Base-by-base conservation (phyloP, 2,329 filamentous ascomycete genomes). In the Claviceps quebecensis region DNA sequence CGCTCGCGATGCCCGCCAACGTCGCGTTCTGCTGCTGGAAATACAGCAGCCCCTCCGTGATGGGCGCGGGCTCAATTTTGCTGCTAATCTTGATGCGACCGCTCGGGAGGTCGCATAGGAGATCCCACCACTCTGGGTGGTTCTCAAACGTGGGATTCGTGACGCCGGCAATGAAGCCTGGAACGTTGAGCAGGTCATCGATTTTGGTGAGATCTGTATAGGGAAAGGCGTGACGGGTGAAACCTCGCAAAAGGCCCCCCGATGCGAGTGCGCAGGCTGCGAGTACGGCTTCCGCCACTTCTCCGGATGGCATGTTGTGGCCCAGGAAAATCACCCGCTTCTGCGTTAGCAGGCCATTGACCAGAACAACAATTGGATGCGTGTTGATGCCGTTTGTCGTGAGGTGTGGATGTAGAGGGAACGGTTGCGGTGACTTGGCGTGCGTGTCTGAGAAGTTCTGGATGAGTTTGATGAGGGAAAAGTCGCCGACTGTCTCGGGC, bases 201-300 rank as follows among this genome's bases (percentile, higher is more conserved):
- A 98, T 90, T 69, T 98, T 98, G 56, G 89, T 96, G 44, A 98
- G 75, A 69, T 98, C 93, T 1, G 93, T 98, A 63, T 98, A 98
- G 2, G 93, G 93, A 63, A 98, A 98, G 0, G 93, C 93, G 68
- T 97, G 88, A 17, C 93, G 80, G 8, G 91, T 95, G 67, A 98
- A 98, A 29, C 93, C 93, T 52, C 90, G 79, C 38, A 98, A 72
- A n/a, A 95, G 74, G 5, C 93, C 91, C 19, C 93, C 93, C 13
- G 90, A 96, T 14, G 86, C 91, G 46, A 98, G 76, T 11, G 93
- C 88, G 66, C 93, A 98, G 1, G 93, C 90, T n/a, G 89, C 93
- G 8, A 98, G 77, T 3, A 98, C 93, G n/a, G 93, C 91, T 70
- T 98, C 91, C 2, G 93, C 93, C 26, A 98, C 93, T 63, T 96